Conservation (phyloP, 139 green algal species). For the Trebouxia sp. region DNA sequence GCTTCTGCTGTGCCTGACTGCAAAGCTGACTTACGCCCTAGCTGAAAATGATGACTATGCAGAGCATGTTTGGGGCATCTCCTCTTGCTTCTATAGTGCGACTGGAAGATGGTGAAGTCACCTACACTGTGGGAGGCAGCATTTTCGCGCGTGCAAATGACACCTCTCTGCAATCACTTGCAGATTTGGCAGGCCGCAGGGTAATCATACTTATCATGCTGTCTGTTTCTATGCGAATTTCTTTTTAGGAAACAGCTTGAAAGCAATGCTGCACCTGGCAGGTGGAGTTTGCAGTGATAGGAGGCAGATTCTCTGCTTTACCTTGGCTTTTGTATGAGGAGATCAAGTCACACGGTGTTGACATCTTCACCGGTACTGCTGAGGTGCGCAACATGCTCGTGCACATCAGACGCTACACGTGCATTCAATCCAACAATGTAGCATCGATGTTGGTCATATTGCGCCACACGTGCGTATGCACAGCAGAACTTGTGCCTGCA, state of each 20-base stretch:
- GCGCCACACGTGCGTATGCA: too few species aligned
- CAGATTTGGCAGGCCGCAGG: not conserved
- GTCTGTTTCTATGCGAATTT: too few species aligned
- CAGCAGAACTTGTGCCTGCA: too few species aligned
- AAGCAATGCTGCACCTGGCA: not conserved
- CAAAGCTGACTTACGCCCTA: not conserved
- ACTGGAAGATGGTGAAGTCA: not conserved
- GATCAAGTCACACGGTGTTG: not conserved
- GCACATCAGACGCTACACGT: not conserved
- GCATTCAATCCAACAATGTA: too few species aligned
- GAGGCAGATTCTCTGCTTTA: not conserved
- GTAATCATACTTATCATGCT: too few species aligned
- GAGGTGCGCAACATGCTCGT: not conserved
- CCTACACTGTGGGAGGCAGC: not conserved
- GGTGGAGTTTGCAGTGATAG: not conserved
- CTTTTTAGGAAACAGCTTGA: not conserved
- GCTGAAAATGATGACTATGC: too few species aligned
- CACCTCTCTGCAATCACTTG: not conserved
- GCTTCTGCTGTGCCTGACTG: too few species aligned
- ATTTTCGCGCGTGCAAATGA: not conserved
- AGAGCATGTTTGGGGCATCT: not conserved
- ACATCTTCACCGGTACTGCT: not conserved
- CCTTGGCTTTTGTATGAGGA: slow-evolving; percentile 9
- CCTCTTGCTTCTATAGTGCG: slow-evolving; percentile 1
- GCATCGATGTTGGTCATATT: too few species aligned